These are phyloP conservation scores for Sphaerulina populicola DNA, from an alignment of 2,329 filamentous ascomycete genomes.

Conservation along the genomic window DNA sequence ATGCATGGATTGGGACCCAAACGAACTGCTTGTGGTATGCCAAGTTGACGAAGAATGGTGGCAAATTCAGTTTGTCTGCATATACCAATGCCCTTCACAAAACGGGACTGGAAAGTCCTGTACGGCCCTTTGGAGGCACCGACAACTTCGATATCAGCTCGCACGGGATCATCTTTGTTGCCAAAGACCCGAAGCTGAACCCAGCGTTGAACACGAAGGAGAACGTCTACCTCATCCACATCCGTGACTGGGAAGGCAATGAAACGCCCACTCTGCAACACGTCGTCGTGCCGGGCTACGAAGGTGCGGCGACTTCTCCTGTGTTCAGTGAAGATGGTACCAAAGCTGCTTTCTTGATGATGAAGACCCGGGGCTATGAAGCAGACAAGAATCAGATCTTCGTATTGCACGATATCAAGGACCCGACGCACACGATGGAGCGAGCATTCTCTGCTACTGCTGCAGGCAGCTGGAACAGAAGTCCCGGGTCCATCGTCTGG, in stretches of 20 bases:
- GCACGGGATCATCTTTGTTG: conserved; percentile 61
- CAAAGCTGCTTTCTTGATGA: conserved; percentile 66
- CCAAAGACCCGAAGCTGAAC: conserved; percentile 64
- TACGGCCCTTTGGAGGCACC: conserved; percentile 68
- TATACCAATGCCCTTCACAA: conserved; percentile 58
- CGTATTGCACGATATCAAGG: conserved; percentile 48
- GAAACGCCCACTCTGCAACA: conserved; percentile 46
- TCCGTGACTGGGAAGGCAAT: conserved; percentile 52
- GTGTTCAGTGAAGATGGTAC: conserved; percentile 66
- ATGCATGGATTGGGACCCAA: conserved; percentile 54
- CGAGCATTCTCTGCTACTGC: conserved; percentile 7
- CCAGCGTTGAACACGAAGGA: conserved; percentile 71
- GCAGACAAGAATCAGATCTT: conserved; percentile 65
- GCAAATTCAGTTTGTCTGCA: conserved; percentile 36
- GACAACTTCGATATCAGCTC: conserved; percentile 70
- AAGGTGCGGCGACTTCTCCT: conserved; percentile 58
- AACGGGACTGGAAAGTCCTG: conserved; percentile 55
- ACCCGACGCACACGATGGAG: neutral
- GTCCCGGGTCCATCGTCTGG: conserved; percentile 46
- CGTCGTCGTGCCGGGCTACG: conserved; percentile 51
- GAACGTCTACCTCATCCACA: conserved; percentile 65
- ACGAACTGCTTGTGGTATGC: conserved; percentile 67
- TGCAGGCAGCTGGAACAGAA: conserved; percentile 44
- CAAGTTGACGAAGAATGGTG: conserved; percentile 40
- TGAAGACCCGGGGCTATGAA: conserved; percentile 71